These are phyloP conservation scores for Crithidia brevicula DNA, from an alignment of 208 protist genomes.

Conservation along the genomic window DNA sequence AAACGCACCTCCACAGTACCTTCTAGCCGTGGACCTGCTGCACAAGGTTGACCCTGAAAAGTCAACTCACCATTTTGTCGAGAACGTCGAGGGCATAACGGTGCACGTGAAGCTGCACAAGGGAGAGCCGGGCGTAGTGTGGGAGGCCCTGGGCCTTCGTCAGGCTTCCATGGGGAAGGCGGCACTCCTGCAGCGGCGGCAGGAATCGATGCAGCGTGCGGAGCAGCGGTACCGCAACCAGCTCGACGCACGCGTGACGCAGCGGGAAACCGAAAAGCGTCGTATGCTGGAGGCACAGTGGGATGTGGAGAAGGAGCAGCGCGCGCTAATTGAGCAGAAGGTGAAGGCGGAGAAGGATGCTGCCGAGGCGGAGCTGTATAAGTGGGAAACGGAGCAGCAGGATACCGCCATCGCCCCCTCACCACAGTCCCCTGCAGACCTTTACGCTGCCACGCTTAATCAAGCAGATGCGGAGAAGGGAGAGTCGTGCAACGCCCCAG, in stretches of 20 bases:
- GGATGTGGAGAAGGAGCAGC: slow-evolving; percentile 87
- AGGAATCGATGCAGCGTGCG: slow-evolving; percentile 59
- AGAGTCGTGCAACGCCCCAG: neutral
- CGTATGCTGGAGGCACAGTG: slow-evolving; percentile 90
- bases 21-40: slow-evolving; percentile 87
- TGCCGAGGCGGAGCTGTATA: slow-evolving; percentile 75
- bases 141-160: slow-evolving; percentile 65
- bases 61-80: slow-evolving; percentile 59
- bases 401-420: neutral
- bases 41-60: slow-evolving; percentile 63
- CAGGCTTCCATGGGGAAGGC: slow-evolving; percentile 34
- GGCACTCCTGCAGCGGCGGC: slow-evolving; percentile 66
- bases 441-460: slow-evolving; percentile 4
- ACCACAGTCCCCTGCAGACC: slow-evolving; percentile 27
- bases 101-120: slow-evolving; percentile 80
- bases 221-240: slow-evolving; percentile 77
- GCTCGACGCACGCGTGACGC: slow-evolving; percentile 63
- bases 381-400: slow-evolving; percentile 62
- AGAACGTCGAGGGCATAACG: slow-evolving; percentile 26
- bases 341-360: slow-evolving; percentile 64
- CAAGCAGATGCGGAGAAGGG: neutral
- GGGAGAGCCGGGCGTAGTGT: slow-evolving; percentile 40
- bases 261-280: slow-evolving; percentile 81
- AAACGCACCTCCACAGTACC: slow-evolving; percentile 84
- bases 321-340: slow-evolving; percentile 75